Conservation (phyloP, 2,329 filamentous ascomycete genomes). For the Calonectria hongkongensis region DNA sequence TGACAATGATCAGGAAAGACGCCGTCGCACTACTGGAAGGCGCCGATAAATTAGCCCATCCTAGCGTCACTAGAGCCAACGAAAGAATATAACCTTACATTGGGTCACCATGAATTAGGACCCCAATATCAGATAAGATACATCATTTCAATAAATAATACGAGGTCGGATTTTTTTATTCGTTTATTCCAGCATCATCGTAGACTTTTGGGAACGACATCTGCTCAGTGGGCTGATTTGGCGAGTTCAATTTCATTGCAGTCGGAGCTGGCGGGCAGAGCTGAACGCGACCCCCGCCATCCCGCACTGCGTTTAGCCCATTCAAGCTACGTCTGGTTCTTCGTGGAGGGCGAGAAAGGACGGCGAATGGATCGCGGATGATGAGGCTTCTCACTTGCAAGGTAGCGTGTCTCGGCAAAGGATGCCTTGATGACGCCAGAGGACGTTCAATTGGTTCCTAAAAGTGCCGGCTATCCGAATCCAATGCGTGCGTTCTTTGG, state of each 20-base stretch:
- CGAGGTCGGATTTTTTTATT: neutral
- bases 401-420: neutral
- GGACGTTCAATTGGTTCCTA: neutral
- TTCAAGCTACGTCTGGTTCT: neutral
- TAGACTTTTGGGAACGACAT: too few relatives aligned
- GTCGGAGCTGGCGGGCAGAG: slow-evolving; percentile 8
- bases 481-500: neutral
- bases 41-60: neutral
- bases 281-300: slow-evolving; percentile 20
- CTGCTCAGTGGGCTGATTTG: too few relatives aligned
- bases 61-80: neutral
- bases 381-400: neutral
- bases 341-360: neutral
- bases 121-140: neutral
- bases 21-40: neutral
- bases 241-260: neutral
- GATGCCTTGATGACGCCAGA: neutral
- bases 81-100: neutral
- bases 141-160: neutral
- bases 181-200: neutral
- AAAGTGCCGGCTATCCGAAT: neutral
- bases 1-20: neutral
- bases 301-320: neutral
- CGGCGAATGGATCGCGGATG: neutral
- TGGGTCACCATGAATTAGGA: neutral